Evolutionary conservation across 768 basidiomycete genomes (phyloP), one percentile per base, ranked within the genome.

Genomic region (Tylopilus vinaceipallidus): DNA sequence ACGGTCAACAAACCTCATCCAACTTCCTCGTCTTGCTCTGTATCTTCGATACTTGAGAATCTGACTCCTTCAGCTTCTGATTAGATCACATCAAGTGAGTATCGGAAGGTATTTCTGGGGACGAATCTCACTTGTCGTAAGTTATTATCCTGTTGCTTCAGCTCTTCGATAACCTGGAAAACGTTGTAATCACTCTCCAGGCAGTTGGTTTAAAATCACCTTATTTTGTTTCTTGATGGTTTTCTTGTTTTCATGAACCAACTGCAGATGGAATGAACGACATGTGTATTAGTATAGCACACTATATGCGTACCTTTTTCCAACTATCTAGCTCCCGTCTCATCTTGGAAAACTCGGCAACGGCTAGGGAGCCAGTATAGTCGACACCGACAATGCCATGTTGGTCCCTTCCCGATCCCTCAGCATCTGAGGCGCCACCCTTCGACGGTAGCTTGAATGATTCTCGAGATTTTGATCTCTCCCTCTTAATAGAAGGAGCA

Each of bases 251-350:
- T 81, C 77, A 19, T 71, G 65, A 6, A 73, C 58, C 22, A 74
- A 58, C 71, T 74, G 33, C 6, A 33, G 32, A 33, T 3, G 12
- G 27, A 19, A 17, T 60, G 17, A 67, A 51, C 20, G 22, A 41
- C 9, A 27, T 22, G 16, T 11, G 26, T 11, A 30, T 34, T 19
- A 7, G 26, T n/a, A 17, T 13, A 11, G 24, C 14, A n/a, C 27
- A 35, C 20, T 45, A 33, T 55, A 41, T 49, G 52, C 60, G 44
- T 29, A 68, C 71, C 60, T 73, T 79, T 65, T 80, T 83, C 53
- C 82, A 69, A 6, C 53, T 48, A 41, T 86, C 83, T 5, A 84
- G 58, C 55, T 89, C 84, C 29, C 72, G 75, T 63, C 73, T 80
- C 65, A 84, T 64, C 32, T 72, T 73, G n/a, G 77, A 76, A 45